Conservation (phyloP, 495 filamentous ascomycete genomes). For the Xanthoparmelia taractica region DNA sequence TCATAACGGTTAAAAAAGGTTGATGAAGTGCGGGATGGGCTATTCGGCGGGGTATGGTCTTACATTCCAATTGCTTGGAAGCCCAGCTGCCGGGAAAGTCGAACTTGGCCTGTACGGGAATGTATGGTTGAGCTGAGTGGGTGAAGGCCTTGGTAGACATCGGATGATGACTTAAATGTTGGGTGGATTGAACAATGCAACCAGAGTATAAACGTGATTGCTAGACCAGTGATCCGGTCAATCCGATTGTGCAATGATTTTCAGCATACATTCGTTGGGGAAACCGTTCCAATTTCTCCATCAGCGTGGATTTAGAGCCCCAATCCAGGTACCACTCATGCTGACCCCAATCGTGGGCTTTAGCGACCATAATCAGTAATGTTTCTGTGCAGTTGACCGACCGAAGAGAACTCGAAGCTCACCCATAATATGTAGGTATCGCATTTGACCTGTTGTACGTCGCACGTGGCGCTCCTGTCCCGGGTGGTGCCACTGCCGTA, state of each 20-base stretch:
- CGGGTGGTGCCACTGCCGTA: neutral
- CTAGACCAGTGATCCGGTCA: neutral
- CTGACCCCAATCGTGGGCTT: conserved; percentile 3
- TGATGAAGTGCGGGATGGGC: neutral
- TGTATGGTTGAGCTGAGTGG: neutral
- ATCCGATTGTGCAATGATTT: neutral
- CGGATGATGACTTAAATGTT: neutral
- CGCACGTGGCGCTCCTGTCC: neutral
- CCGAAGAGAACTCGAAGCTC: neutral
- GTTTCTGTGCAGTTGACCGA: neutral
- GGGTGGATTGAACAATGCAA: neutral
- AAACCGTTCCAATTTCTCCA: too few relatives aligned
- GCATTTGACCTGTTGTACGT: neutral
- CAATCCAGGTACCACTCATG: neutral
- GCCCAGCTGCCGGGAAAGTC: neutral
- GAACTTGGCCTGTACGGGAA: neutral
- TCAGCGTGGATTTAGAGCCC: neutral
- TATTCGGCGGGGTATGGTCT: neutral
- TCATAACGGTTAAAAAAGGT: neutral
- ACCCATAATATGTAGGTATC: conserved; percentile 2
- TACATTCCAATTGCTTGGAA: neutral
- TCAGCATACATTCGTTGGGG: neutral
- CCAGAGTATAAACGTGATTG: neutral
- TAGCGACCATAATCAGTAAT: neutral
- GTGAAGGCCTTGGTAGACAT: too few relatives aligned